These are phyloP conservation scores for Aegilops umbellulata DNA, from an alignment of 176 grass and related monocot genomes.

Conservation along the genomic window DNA sequence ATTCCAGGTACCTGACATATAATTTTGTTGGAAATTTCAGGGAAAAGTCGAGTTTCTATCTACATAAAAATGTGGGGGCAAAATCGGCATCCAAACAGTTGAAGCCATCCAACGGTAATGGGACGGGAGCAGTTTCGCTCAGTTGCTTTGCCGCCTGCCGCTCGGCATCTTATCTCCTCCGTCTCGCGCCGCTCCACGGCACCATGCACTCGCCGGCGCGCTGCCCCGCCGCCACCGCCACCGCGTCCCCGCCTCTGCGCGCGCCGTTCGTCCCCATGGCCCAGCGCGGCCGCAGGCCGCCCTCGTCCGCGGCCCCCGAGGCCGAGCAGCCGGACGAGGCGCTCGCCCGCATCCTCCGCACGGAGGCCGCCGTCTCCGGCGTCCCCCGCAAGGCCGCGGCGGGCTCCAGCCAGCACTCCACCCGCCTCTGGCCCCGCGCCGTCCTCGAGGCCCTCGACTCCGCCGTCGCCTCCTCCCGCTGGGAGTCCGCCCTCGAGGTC, in stretches of 20 bases:
- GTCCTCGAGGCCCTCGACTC: constrained; percentile 81
- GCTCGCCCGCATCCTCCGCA: constrained; percentile 66
- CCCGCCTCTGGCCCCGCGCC: constrained; percentile 63
- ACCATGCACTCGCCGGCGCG: constrained; percentile 20
- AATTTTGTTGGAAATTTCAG: no score
- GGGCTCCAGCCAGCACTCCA: constrained; percentile 36
- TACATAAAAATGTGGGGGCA: no score
- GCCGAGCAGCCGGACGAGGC: constrained; percentile 31
- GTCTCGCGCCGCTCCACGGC: neutral
- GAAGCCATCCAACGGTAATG: no score
- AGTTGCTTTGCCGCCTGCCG: neutral
- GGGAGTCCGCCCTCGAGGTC: constrained; percentile 85
- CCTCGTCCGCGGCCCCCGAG: neutral
- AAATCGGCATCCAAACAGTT: no score
- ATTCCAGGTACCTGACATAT: no score
- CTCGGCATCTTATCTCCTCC: constrained; percentile 28
- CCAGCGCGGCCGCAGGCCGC: constrained; percentile 12
- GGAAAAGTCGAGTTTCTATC: no score
- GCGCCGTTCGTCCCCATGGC: neutral
- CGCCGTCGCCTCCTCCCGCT: constrained; percentile 44
- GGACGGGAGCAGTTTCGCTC: no score
- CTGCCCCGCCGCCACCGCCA: constrained; percentile 2
- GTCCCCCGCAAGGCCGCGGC: constrained; percentile 57
- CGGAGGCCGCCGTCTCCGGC: constrained; percentile 62
- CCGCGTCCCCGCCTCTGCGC: neutral